Evolutionary conservation across 2,329 filamentous ascomycete genomes (phyloP).

Genomic region (Colletotrichum echinochloae): DNA sequence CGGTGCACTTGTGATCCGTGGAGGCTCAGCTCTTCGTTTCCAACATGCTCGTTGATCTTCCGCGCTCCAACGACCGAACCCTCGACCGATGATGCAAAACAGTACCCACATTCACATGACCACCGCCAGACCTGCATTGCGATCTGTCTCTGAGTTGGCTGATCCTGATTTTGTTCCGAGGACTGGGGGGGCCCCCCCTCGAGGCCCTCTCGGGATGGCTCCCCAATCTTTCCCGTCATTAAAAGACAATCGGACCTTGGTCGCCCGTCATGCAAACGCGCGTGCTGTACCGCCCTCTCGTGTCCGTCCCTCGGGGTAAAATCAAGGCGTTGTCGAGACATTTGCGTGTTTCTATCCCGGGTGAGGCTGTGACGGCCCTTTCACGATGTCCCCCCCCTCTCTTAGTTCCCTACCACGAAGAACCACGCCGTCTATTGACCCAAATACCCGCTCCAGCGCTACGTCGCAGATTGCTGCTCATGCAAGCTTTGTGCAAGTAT

Average conservation of each 20-base stretch:
- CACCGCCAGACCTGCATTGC: constrained; percentile 5
- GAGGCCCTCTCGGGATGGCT: no score
- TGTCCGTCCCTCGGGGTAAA: no score
- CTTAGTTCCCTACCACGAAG: background rate
- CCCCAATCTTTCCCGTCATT: no score
- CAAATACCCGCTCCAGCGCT: background rate
- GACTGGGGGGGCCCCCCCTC: no score
- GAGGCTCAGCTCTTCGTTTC: constrained; percentile 35
- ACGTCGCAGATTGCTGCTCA: constrained; percentile 13
- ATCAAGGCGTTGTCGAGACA: background rate
- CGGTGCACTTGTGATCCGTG: no score
- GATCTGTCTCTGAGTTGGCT: constrained; percentile 28
- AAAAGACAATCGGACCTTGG: no score
- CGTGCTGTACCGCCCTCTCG: no score
- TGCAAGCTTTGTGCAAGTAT: constrained; percentile 4
- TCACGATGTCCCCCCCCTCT: background rate
- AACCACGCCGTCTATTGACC: background rate
- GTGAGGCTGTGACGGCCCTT: constrained; percentile 33
- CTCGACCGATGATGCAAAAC: constrained; percentile 28
- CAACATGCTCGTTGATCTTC: constrained; percentile 17
- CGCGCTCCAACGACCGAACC: constrained; percentile 6
- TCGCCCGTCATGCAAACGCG: no score
- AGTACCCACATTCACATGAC: constrained; percentile 36
- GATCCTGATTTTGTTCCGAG: constrained; percentile 2
- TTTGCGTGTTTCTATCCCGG: constrained; percentile 30